Conservation (phyloP, 805 yeast genomes). For the Monosporozyma solicola region DNA sequence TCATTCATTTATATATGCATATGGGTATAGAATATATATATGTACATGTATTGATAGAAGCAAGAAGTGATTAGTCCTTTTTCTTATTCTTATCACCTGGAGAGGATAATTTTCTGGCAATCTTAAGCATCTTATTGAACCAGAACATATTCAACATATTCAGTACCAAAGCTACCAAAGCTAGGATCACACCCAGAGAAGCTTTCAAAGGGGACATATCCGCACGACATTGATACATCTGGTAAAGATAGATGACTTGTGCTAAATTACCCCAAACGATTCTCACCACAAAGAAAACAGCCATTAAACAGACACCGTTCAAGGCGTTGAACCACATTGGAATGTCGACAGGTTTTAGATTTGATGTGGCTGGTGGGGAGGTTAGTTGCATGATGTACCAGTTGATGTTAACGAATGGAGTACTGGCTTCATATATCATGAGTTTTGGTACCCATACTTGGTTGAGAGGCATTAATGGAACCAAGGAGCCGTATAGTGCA, state of each 20-base stretch:
- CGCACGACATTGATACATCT: conserved; percentile 38
- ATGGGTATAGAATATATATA: not conserved
- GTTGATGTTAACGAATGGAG: conserved; percentile 90
- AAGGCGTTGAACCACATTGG: conserved; percentile 44
- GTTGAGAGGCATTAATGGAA: conserved; percentile 62
- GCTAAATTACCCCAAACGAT: conserved; percentile 84
- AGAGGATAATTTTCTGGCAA: conserved; percentile 48
- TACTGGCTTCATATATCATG: conserved; percentile 75
- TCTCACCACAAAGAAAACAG: conserved; percentile 67
- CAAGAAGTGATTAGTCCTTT: not conserved
- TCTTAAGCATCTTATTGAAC: conserved; percentile 78
- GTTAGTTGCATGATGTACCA: conserved; percentile 85
- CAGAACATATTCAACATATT: conserved; percentile 68
- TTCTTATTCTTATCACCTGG: conserved; percentile 8
- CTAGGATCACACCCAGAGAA: conserved; percentile 11
- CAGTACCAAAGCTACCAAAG: conserved; percentile 38
- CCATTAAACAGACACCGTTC: conserved; percentile 66
- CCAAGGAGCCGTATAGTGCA: conserved; percentile 62
- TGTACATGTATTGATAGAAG: not conserved
- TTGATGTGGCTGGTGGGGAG: conserved; percentile 6
- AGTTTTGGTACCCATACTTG: conserved; percentile 78
- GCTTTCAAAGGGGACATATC: conserved; percentile 42
- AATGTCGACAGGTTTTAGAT: conserved; percentile 38
- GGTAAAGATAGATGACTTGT: conserved; percentile 41
- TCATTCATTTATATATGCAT: too few species aligned